Conservation (phyloP, 2,329 filamentous ascomycete species). For the Hansfordia pulvinata region DNA sequence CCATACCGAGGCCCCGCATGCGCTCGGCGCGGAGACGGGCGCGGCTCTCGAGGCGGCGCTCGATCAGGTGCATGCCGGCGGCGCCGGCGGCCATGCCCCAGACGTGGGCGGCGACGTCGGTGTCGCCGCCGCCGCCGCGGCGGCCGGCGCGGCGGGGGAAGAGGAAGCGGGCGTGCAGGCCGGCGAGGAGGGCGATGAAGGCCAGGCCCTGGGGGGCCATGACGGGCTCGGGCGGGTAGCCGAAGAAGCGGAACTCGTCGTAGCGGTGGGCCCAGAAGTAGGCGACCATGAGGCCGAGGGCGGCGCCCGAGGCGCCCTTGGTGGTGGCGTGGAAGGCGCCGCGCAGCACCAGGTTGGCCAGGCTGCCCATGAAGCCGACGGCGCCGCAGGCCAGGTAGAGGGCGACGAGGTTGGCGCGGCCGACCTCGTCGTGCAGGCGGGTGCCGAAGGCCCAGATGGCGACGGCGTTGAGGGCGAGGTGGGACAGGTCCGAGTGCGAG, state of each 20-base stretch:
- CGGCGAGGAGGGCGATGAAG: conserved; percentile 35
- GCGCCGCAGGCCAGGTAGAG: conserved; percentile 48
- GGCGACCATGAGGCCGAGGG: conserved; percentile 46
- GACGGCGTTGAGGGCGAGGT: conserved; percentile 52
- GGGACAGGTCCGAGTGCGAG: conserved; percentile 50
- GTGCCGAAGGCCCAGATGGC: conserved; percentile 54
- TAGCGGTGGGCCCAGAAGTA: conserved; percentile 46
- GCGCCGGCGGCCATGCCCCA: conserved; percentile 35
- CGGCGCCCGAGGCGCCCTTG: conserved; percentile 53
- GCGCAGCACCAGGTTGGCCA: conserved; percentile 33
- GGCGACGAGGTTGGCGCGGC: conserved; percentile 54
- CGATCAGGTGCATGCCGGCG: conserved; percentile 21
- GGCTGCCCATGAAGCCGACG: conserved; percentile 42
- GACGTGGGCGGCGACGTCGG: conserved; percentile 40
- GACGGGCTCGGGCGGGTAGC: conserved; percentile 38
- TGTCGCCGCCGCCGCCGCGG: too few species aligned
- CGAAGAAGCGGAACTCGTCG: conserved; percentile 43
- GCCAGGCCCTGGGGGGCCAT: conserved; percentile 38
- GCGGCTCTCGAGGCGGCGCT: conserved; percentile 14
- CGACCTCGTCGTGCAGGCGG: conserved; percentile 55
- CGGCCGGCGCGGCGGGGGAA: conserved; percentile 25
- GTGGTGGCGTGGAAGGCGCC: conserved; percentile 33
- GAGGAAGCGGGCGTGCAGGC: conserved; percentile 33
- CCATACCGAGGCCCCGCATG: conserved; percentile 10
- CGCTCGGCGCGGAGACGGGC: conserved; percentile 11